Percentiles rank a stretch among this genome's conserved stretches.
These are phyloP conservation scores for Leptographium radiaticola DNA, from an alignment of 2,329 filamentous ascomycete genomes.

Conservation along the genomic window DNA sequence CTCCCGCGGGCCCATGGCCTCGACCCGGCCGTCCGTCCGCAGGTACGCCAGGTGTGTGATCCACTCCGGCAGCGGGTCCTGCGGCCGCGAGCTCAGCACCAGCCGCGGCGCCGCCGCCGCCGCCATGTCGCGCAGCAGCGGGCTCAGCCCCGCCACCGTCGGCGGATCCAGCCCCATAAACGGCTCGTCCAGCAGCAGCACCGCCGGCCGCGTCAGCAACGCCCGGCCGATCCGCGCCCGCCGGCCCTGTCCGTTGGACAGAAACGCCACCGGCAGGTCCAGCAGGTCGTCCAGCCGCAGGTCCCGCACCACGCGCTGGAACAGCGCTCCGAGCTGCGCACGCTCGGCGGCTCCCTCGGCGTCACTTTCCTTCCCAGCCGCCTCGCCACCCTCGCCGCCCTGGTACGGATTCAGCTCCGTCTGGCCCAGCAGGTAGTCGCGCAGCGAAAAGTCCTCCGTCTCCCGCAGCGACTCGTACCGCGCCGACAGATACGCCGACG, in stretches of 20 bases:
- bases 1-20: constrained; percentile 51
- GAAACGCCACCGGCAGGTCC: constrained; percentile 70
- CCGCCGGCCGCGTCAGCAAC: constrained; percentile 62
- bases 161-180: constrained; percentile 93
- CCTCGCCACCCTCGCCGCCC: constrained; percentile 11
- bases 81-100: constrained; percentile 65
- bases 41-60: constrained; percentile 73
- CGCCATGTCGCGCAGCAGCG: constrained; percentile 56
- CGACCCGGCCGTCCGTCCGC: constrained; percentile 51
- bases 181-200: constrained; percentile 80
- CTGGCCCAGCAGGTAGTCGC: constrained; percentile 69
- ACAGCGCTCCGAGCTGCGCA: constrained; percentile 12
- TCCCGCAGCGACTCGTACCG: constrained; percentile 83
- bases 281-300: constrained; percentile 57
- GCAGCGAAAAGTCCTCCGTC: constrained; percentile 73
- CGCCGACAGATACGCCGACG: constrained; percentile 72
- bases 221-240: constrained; percentile 81
- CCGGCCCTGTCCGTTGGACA: constrained; percentile 88
- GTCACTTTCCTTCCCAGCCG: not conserved
- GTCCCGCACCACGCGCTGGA: constrained; percentile 55
- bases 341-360: constrained; percentile 27
- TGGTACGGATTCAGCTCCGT: constrained; percentile 68
- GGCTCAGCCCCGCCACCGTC: constrained; percentile 59
- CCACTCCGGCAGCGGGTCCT: constrained; percentile 82
- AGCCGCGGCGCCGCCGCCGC: constrained; percentile 55